Base-by-base conservation (phyloP, 345 rosid genomes). In the Arabidopsis arenosa region DNA sequence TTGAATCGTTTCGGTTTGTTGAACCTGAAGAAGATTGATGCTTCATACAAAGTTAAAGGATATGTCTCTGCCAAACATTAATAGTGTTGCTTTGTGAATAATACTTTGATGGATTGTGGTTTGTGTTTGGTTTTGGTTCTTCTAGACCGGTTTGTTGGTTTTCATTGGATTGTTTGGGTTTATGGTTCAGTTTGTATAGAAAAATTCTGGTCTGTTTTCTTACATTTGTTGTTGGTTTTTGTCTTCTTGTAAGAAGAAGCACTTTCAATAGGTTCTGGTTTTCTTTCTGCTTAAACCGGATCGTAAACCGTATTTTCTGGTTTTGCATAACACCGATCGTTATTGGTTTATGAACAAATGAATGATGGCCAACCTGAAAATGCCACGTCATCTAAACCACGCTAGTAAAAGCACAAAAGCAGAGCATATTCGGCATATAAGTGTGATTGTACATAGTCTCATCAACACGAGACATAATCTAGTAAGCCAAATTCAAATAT, bases 111-210 rank as follows among this genome's bases (percentile, higher is more conserved):
- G 62, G 21, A 64, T 57, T 72, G 72, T 21, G 39, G 59, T 63
- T 23, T 70, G 68, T 72, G 55, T 66, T 71, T 64, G 67, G 72
- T 30, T 77, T 64, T 30, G 62, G 44, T 57, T 77, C 21, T 77
- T 71, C 0, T 64, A 21, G 13, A 60, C 76, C 54, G 40, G 66
- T 64, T 71, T 77, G 44, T 54, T 69, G 66, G 53, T 26, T 62
- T 70, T 36, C 3, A 35, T 64, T 36, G 68, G 62, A 63, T 72
- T 35, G n/a, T 62, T 57, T 7, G n/a, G 10, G 66, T 70, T 45
- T 58, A 15, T 71, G 23, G 15, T 64, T 56, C 36, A 43, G 75
- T 76, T 54, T 59, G 43, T 67, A 51, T 30, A 21, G 67, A 54
- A 54, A 63, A 28, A 23, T 11, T 5, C 28, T n/a, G 17, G 63